Percentiles rank a stretch among this genome's conserved stretches.
Evolutionary conservation across 2,329 filamentous ascomycete genomes (phyloP).

Genomic region (Diaporthe eres): DNA sequence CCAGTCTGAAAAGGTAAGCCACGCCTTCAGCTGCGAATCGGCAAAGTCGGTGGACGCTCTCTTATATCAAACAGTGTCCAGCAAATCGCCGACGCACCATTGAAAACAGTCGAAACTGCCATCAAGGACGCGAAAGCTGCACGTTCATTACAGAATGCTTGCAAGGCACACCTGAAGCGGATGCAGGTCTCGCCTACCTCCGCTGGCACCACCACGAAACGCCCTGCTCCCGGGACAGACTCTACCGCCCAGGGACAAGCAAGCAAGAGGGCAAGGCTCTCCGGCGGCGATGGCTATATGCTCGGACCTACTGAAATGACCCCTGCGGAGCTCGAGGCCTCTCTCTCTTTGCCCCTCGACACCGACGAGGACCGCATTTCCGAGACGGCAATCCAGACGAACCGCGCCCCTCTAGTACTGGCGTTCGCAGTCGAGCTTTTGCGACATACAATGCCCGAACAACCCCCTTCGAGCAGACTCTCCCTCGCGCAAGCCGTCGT

Average conservation of each 20-base stretch:
- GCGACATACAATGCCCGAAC: conserved; percentile 86
- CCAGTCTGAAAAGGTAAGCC: conserved; percentile 69
- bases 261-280: conserved; percentile 53
- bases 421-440: conserved; percentile 83
- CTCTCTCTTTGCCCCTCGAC: conserved; percentile 71
- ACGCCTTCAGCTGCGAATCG: not conserved
- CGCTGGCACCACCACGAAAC: conserved; percentile 48
- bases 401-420: conserved; percentile 85
- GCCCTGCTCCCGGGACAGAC: conserved; percentile 45
- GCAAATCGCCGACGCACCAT: conserved; percentile 66
- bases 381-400: conserved; percentile 75
- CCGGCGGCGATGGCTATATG: conserved; percentile 47
- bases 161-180: conserved; percentile 66
- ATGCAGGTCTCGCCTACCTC: conserved; percentile 40
- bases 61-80: conserved; percentile 58
- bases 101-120: conserved; percentile 60
- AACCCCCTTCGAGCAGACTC: conserved; percentile 85
- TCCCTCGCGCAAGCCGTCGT: conserved; percentile 89
- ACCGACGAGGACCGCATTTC: conserved; percentile 72
- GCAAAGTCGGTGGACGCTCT: not conserved
- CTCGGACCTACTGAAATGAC: conserved; percentile 53
- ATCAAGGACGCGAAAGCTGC: conserved; percentile 65
- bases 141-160: conserved; percentile 66
- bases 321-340: conserved; percentile 73
- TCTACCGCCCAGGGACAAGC: conserved; percentile 40